These are phyloP conservation scores for Vaccinium darrowii DNA, from an alignment of 148 eudicot genomes.

Conservation along the genomic window DNA sequence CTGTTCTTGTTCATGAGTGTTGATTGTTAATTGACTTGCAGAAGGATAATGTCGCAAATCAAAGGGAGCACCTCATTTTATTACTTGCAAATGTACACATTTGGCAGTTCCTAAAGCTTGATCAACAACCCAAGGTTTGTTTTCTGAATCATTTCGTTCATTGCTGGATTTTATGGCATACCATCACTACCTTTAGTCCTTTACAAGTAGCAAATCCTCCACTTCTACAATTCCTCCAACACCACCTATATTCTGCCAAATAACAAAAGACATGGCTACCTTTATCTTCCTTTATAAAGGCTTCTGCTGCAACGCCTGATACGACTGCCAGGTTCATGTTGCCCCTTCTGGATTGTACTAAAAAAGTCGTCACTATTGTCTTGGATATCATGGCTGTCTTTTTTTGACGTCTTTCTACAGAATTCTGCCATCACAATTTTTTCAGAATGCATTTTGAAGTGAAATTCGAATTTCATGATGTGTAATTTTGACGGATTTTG, in stretches of 20 bases:
- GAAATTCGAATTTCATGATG: neutral
- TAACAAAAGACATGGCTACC: neutral
- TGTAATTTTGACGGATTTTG: neutral
- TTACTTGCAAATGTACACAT: conserved; percentile 98
- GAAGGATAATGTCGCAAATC: conserved; percentile 97
- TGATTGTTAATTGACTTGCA: conserved; percentile 30
- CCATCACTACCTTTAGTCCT: neutral
- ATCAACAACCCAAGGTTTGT: conserved; percentile 91
- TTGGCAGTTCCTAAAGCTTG: conserved; percentile 93
- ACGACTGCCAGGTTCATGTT: neutral
- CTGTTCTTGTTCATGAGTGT: neutral
- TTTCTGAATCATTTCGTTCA: neutral
- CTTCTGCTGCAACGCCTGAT: neutral
- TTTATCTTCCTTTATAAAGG: neutral
- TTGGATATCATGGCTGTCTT: neutral
- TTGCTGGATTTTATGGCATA: neutral
- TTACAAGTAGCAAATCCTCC: neutral
- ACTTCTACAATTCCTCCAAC: neutral
- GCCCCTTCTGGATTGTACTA: neutral
- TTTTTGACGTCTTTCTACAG: neutral
- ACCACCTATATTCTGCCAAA: neutral
- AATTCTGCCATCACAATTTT: neutral
- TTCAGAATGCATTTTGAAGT: neutral
- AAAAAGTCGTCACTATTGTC: neutral
- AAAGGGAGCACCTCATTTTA: conserved; percentile 95